Conservation (phyloP, 208 protist genomes). For the Leishmania amazonensis region DNA sequence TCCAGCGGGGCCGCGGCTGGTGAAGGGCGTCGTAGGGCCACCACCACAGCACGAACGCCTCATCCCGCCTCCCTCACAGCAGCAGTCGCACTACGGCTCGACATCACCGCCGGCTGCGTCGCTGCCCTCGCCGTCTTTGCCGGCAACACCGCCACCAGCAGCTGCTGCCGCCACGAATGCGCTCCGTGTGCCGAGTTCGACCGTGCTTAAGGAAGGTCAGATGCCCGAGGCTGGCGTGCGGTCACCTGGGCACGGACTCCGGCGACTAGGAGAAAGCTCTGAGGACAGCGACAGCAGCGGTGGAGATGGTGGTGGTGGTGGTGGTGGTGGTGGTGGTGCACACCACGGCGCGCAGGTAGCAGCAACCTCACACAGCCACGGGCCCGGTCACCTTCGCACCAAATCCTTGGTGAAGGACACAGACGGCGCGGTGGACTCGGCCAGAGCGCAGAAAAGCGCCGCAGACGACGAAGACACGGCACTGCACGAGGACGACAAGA, state of each 20-base stretch:
- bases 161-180: background rate
- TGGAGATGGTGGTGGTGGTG: background rate
- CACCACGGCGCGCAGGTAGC: background rate
- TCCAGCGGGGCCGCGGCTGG: background rate
- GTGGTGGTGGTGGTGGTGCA: background rate
- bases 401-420: background rate
- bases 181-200: slow-evolving; percentile 24
- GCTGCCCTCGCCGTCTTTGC: background rate
- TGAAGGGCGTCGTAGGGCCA: slow-evolving; percentile 20
- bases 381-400: background rate
- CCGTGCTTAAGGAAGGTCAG: slow-evolving; percentile 17
- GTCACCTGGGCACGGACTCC: slow-evolving; percentile 7
- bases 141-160: background rate
- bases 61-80: background rate
- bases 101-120: background rate
- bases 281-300: slow-evolving; percentile 17
- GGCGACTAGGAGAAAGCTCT: slow-evolving; percentile 23
- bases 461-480: background rate
- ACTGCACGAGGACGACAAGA: background rate
- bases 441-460: background rate
- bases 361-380: background rate
- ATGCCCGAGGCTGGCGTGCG: slow-evolving; percentile 22
- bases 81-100: background rate
- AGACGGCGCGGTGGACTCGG: background rate
- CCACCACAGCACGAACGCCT: slow-evolving; percentile 3